Evolutionary conservation across 2,329 filamentous ascomycete genomes (phyloP).

Genomic region (Fusarium nanum): DNA sequence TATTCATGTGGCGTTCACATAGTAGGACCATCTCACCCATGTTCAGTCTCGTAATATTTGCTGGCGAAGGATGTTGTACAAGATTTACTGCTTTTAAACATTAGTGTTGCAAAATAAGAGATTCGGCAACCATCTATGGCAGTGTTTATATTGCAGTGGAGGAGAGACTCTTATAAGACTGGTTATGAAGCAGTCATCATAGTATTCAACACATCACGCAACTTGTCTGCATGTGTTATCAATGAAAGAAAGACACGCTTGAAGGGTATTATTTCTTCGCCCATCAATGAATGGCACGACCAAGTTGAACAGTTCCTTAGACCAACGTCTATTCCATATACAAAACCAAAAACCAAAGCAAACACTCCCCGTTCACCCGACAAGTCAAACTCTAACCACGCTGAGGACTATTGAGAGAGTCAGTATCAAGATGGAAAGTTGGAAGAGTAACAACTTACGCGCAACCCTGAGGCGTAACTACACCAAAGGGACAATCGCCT

Average conservation of each 20-base stretch:
- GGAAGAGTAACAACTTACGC: slow-evolving; percentile 57
- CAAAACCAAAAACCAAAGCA: neutral
- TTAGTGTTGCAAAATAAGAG: neutral
- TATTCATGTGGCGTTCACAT: neutral
- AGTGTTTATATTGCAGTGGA: neutral
- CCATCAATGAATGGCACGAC: neutral
- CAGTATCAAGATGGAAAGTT: neutral
- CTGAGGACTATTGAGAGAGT: slow-evolving; percentile 27
- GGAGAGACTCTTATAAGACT: neutral
- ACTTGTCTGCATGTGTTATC: neutral
- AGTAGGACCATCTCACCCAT: neutral
- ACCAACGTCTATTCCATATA: neutral
- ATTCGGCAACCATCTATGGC: neutral
- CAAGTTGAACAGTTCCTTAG: slow-evolving; percentile 2
- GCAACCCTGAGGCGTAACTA: slow-evolving; percentile 67
- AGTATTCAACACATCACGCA: neutral
- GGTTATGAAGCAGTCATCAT: neutral
- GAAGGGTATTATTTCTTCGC: neutral
- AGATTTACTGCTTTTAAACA: neutral
- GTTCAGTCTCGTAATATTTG: neutral
- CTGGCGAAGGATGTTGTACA: neutral
- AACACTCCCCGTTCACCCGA: neutral
- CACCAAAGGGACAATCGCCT: slow-evolving; percentile 68
- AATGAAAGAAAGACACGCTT: neutral
- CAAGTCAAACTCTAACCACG: slow-evolving; percentile 22